Conservation (phyloP, 495 filamentous ascomycete species). For the Aspergillus panamensis region DNA sequence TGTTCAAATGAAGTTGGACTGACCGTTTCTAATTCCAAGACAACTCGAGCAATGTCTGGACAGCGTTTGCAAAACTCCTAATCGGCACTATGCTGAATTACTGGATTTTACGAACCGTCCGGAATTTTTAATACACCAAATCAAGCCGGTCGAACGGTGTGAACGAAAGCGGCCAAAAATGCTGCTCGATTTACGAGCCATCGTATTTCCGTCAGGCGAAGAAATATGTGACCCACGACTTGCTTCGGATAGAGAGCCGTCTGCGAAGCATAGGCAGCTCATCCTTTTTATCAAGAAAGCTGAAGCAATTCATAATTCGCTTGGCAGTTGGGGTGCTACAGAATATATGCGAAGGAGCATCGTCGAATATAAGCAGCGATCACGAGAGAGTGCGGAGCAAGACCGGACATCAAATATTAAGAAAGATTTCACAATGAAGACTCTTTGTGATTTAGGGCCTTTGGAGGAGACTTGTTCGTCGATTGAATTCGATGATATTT, state of each 20-base stretch:
- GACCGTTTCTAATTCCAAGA: neutral
- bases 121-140: neutral
- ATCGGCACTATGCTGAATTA: constrained; percentile 1
- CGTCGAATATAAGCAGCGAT: neutral
- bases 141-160: neutral
- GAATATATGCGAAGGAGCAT: constrained; percentile 3
- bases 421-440: neutral
- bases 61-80: neutral
- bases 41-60: neutral
- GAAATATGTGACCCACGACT: neutral
- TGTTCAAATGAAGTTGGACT: neutral
- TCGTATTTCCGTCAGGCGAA: neutral
- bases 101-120: constrained; percentile 9
- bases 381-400: neutral
- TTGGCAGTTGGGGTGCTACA: neutral
- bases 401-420: neutral
- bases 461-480: neutral
- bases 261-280: neutral
- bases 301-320: neutral
- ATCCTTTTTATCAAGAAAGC: neutral
- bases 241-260: neutral
- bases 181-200: neutral
- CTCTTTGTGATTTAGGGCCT: neutral
- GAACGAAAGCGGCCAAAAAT: neutral
- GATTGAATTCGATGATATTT: constrained; percentile 1